These are phyloP conservation scores for Ustulina deusta DNA, from an alignment of 2,329 filamentous ascomycete genomes.

Conservation along the genomic window DNA sequence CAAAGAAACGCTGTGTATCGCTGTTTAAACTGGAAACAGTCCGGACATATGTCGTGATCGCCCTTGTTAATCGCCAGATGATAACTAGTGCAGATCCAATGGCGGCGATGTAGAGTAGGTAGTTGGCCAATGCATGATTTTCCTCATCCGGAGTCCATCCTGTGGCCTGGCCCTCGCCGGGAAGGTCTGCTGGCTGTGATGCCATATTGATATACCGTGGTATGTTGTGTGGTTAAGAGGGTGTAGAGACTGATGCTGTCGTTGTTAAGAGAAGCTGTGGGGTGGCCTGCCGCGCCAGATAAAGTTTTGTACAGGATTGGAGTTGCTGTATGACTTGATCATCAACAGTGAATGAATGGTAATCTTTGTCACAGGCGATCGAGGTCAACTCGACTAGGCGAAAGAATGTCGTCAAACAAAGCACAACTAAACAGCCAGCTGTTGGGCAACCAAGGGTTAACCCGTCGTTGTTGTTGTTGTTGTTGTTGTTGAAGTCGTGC, in stretches of 20 bases:
- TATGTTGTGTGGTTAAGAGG: not conserved
- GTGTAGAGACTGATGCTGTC: not conserved
- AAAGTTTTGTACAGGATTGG: slow-evolving; percentile 25
- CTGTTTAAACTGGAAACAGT: slow-evolving; percentile 81
- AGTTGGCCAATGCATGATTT: slow-evolving; percentile 69
- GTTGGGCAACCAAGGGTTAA: slow-evolving; percentile 29
- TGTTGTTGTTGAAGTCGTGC: slow-evolving; percentile 9
- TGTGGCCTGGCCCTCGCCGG: slow-evolving; percentile 47
- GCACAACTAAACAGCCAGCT: slow-evolving; percentile 45
- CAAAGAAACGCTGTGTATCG: slow-evolving; percentile 84
- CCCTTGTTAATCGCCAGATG: slow-evolving; percentile 73
- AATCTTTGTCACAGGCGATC: slow-evolving; percentile 24
- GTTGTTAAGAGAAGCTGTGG: slow-evolving; percentile 1
- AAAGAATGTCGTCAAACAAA: slow-evolving; percentile 38
- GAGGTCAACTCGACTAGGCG: slow-evolving; percentile 45
- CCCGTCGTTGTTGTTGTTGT: slow-evolving; percentile 7
- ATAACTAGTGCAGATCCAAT: slow-evolving; percentile 72
- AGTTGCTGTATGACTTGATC: slow-evolving; percentile 28
- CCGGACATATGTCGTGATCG: slow-evolving; percentile 75
- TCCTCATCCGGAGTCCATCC: slow-evolving; percentile 54
- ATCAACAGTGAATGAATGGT: slow-evolving; percentile 25
- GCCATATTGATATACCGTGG: slow-evolving; percentile 30
- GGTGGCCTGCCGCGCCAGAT: slow-evolving; percentile 8
- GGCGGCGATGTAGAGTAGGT: slow-evolving; percentile 73
- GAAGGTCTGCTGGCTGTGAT: slow-evolving; percentile 30